Base-by-base conservation (phyloP, 2,329 filamentous ascomycete species). In the Curvularia sp. region DNA sequence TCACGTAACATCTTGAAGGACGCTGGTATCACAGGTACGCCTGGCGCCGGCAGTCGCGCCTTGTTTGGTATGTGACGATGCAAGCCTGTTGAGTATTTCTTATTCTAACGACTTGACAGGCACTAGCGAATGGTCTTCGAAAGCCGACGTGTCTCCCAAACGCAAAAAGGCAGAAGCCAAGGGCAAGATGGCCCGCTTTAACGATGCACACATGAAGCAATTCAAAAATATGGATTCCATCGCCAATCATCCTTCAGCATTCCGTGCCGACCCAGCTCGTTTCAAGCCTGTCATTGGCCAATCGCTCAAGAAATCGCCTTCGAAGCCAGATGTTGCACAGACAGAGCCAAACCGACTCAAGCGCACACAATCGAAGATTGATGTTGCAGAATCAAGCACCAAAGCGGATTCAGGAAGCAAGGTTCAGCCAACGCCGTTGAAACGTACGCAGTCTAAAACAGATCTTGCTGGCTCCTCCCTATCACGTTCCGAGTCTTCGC, bases 221-320 rank as follows among this genome's bases (percentile, higher is more conserved):
- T 97, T 98, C 80, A 92, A 92, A 79, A 98, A 96, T 82, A 97
- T 98, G 94, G 93, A 97, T 75, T 97, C 93, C 1, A 97, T 98
- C 72, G 91, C 88, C 43, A 89, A 89, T 62, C 93, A 97, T 74
- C 84, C 92, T 8, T 96, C 93, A 10, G 86, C 89, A 15, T 95
- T 89, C 80, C 85, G 91, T 61, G 84, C 84, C 22, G 82, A 85
- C 59, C 78, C 82, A 4, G 82, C 77, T 35, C 83, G 84, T 8
- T 77, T 81, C 63, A 84, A 85, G n/a, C 85, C 86, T 9, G 64
- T 65, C 47, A 62, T 63, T 8, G 60, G 61, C 4, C 65, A 69
- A 33, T 44, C 74, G 10, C 48, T 60, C 38, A 74, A 76, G 63
- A 75, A 72, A 47, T 67, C 75, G 20, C 67, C 66, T 13, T 76